A percentile compares a stretch with the other conserved stretches of the same genome.
phyloP scores from a whole-genome alignment of 139 green algal species.

The Nannochloris sp. region DNA sequence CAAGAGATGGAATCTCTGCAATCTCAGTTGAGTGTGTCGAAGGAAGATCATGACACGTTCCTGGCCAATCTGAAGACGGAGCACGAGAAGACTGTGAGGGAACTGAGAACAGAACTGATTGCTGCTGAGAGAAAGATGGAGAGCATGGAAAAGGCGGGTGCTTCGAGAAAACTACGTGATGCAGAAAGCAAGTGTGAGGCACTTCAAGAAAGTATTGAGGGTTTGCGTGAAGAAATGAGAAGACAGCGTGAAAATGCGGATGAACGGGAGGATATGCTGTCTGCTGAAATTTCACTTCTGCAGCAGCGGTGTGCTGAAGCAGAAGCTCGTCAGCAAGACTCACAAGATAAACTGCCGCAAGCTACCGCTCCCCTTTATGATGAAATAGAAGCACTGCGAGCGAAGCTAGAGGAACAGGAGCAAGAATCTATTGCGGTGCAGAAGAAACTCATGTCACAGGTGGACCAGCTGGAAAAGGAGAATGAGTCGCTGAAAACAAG shows the following conservation, averaged over 20 bases:
- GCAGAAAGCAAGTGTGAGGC: slow-evolving; percentile 48
- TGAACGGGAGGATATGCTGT: slow-evolving; percentile 35
- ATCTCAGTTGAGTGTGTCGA: slow-evolving; percentile 33
- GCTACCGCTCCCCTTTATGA: slow-evolving; percentile 81
- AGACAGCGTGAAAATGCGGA: slow-evolving; percentile 20
- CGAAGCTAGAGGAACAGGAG: slow-evolving; percentile 42
- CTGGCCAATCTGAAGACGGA: slow-evolving; percentile 46
- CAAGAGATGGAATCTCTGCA: slow-evolving; percentile 29
- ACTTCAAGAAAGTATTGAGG: slow-evolving; percentile 41
- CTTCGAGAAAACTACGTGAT: slow-evolving; percentile 37
- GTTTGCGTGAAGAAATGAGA: slow-evolving; percentile 58
- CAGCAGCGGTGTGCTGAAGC: slow-evolving; percentile 60
- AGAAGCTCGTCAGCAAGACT: slow-evolving; percentile 82
- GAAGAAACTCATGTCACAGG: slow-evolving; percentile 1
- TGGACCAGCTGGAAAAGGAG: slow-evolving; percentile 1
- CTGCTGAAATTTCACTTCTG: slow-evolving; percentile 54
- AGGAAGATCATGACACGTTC: slow-evolving; percentile 39
- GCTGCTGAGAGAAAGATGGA: slow-evolving; percentile 51
- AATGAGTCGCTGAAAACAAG: not conserved
- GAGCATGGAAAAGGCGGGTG: slow-evolving; percentile 39
- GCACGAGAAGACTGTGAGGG: slow-evolving; percentile 44
- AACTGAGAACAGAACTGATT: slow-evolving; percentile 23
- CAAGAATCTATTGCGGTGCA: not conserved
- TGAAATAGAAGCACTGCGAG: slow-evolving; percentile 67
- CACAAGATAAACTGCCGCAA: slow-evolving; percentile 71